phyloP scores from a whole-genome alignment of 2,329 filamentous ascomycete species.

The Cryoendolithus antarcticus region DNA sequence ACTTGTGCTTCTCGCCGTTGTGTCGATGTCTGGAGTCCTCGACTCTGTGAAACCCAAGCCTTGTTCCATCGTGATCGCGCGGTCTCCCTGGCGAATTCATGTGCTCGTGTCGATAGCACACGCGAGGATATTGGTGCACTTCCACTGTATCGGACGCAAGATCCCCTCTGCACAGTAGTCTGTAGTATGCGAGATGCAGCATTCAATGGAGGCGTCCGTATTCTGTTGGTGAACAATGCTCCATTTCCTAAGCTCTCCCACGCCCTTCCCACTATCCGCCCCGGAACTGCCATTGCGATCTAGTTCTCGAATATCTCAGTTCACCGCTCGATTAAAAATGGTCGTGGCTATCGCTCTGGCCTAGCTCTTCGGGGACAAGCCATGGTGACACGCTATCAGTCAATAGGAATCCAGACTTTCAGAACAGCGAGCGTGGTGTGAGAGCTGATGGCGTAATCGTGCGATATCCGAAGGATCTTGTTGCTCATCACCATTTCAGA shows the following conservation, averaged over 20 bases:
- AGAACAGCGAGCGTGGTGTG: too few species aligned
- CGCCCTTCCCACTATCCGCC: conserved; percentile 13
- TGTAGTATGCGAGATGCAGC: neutral
- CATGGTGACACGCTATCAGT: too few species aligned
- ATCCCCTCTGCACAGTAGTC: neutral
- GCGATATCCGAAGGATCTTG: too few species aligned
- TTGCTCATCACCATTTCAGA: too few species aligned
- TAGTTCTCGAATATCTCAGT: too few species aligned
- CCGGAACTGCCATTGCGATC: too few species aligned
- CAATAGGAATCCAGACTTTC: too few species aligned
- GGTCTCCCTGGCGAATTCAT: neutral
- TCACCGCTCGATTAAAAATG: too few species aligned
- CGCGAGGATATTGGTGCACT: conserved; percentile 1
- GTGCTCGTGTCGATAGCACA: neutral
- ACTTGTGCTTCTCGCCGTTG: conserved; percentile 8
- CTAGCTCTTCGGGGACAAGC: too few species aligned
- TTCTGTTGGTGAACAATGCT: conserved; percentile 23
- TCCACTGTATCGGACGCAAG: conserved; percentile 1
- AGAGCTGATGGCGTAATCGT: too few species aligned
- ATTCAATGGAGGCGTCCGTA: conserved; percentile 7
- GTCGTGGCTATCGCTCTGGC: too few species aligned
- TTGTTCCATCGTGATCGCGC: neutral
- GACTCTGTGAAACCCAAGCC: neutral
- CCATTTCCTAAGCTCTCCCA: conserved; percentile 24
- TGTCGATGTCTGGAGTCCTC: conserved; percentile 6